Evolutionary conservation across 768 basidiomycete genomes (phyloP).

Genomic region (Lactarius indigo): DNA sequence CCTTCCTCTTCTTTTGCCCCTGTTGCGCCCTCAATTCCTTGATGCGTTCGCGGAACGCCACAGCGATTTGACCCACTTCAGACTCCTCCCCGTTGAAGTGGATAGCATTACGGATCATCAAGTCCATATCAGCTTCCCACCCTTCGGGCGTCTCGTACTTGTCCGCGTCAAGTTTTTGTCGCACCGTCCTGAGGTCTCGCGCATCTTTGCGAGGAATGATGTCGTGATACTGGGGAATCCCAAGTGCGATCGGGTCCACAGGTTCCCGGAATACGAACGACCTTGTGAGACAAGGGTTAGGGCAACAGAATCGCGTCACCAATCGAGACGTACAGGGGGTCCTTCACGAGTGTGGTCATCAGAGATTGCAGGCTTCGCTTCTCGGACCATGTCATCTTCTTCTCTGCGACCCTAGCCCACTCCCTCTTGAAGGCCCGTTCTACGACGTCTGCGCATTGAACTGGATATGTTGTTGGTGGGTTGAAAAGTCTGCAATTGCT

Average conservation of each 20-base stretch:
- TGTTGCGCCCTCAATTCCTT: slow-evolving; percentile 49
- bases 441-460: slow-evolving; percentile 64
- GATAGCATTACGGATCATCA: slow-evolving; percentile 88
- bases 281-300: slow-evolving; percentile 35
- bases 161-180: slow-evolving; percentile 74
- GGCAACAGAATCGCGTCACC: slow-evolving; percentile 9
- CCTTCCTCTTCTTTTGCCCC: slow-evolving; percentile 68
- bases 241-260: slow-evolving; percentile 81
- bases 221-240: slow-evolving; percentile 86
- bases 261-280: slow-evolving; percentile 78
- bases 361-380: slow-evolving; percentile 73
- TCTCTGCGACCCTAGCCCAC: slow-evolving; percentile 75
- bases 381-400: slow-evolving; percentile 71
- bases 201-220: slow-evolving; percentile 82
- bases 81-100: slow-evolving; percentile 83
- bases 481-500: slow-evolving; percentile 93
- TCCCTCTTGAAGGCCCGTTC: slow-evolving; percentile 80
- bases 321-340: slow-evolving; percentile 51
- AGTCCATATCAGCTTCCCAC: slow-evolving; percentile 79
- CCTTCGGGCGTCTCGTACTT: slow-evolving; percentile 75
- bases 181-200: slow-evolving; percentile 81
- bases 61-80: slow-evolving; percentile 66
- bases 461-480: slow-evolving; percentile 71
- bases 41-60: slow-evolving; percentile 47
- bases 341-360: slow-evolving; percentile 65